Percentiles rank a stretch among this genome's conserved stretches.
phyloP scores from a whole-genome alignment of 176 grass and related monocot genomes.

The Zizania latifolia region DNA sequence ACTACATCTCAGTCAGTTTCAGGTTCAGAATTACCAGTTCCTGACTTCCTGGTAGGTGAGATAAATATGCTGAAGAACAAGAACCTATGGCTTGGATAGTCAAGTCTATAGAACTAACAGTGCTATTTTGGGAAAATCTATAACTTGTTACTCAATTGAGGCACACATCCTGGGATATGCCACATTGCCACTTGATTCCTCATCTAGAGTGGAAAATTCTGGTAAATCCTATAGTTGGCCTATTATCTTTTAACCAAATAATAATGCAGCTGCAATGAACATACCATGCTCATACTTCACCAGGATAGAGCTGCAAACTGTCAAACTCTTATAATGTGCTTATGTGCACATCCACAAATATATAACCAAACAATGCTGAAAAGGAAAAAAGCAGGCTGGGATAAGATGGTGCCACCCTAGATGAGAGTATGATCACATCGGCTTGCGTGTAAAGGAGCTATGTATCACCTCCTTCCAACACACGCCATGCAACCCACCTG shows the following conservation, averaged over 20 bases:
- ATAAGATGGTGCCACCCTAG: background rate
- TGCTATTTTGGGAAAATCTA: background rate
- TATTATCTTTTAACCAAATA: background rate
- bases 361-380: background rate
- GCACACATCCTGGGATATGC: background rate
- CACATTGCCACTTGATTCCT: background rate
- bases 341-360: background rate
- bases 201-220: background rate
- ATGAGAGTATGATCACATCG: background rate
- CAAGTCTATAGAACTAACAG: background rate
- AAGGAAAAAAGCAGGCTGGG: background rate
- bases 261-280: too few species aligned
- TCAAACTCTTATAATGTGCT: background rate
- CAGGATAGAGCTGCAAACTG: background rate
- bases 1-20: background rate
- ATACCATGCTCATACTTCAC: background rate
- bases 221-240: background rate
- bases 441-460: background rate
- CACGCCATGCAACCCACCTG: background rate
- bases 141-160: background rate
- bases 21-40: background rate
- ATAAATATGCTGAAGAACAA: background rate
- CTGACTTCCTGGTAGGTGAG: background rate
- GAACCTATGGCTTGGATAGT: background rate
- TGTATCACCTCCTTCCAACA: background rate